A percentile compares a stretch with the other conserved stretches of the same genome.
Conservation (phyloP, 1,284 basidiomycete genomes). For the Phlebopus sp. region DNA sequence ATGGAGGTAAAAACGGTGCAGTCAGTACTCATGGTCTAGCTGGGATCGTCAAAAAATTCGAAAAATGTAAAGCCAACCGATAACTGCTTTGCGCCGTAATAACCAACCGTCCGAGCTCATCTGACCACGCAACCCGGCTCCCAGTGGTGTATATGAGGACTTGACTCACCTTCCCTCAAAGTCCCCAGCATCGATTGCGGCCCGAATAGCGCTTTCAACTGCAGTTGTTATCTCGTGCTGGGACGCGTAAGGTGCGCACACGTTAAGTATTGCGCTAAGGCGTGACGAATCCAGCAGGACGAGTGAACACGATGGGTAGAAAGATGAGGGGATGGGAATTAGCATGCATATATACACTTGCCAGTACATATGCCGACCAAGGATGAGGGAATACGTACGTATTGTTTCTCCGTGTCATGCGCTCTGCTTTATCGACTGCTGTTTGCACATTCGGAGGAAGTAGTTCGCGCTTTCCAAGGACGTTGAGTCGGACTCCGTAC, state of each 20-base stretch:
- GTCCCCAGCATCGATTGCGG: slow-evolving; percentile 42
- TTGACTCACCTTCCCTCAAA: slow-evolving; percentile 32
- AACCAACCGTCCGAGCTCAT: too few species aligned
- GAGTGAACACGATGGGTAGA: too few species aligned
- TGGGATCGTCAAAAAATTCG: too few species aligned
- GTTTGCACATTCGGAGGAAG: slow-evolving; percentile 74
- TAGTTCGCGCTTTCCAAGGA: slow-evolving; percentile 78
- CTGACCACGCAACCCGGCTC: too few species aligned
- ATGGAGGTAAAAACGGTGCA: too few species aligned
- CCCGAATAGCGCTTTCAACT: slow-evolving; percentile 56
- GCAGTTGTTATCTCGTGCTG: slow-evolving; percentile 89
- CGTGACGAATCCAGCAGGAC: too few species aligned
- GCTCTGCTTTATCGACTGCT: slow-evolving; percentile 75
- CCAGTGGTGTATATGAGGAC: slow-evolving; percentile 1
- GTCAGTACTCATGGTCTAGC: too few species aligned
- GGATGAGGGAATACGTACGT: slow-evolving; percentile 35
- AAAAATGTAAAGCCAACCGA: slow-evolving; percentile 4
- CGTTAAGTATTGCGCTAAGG: slow-evolving; percentile 82
- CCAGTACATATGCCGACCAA: neutral
- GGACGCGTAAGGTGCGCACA: slow-evolving; percentile 94
- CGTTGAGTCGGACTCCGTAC: slow-evolving; percentile 83
- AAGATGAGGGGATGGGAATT: neutral
- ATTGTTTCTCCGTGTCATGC: slow-evolving; percentile 73
- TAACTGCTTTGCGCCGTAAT: too few species aligned
- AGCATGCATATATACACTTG: neutral